A percentile compares a stretch with the other conserved stretches of the same genome.
These are phyloP conservation scores for Diaporthe citrichinensis DNA, from an alignment of 2,329 filamentous ascomycete genomes.

Conservation along the genomic window DNA sequence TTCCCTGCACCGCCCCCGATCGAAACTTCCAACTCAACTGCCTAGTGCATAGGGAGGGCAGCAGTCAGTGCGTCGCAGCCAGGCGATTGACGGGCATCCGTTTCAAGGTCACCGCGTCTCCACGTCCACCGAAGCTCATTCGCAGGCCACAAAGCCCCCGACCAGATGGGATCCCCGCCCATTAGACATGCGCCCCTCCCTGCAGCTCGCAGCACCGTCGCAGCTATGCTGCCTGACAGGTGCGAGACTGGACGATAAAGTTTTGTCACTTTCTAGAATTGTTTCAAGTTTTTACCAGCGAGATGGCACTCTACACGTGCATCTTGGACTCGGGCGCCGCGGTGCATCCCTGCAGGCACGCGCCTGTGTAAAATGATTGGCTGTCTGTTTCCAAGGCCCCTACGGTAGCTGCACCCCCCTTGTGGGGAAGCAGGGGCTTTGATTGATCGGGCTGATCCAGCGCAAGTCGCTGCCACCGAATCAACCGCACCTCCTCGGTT, in stretches of 20 bases:
- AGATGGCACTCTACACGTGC: not conserved
- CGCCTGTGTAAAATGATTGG: conserved; percentile 40
- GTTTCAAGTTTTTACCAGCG: conserved; percentile 14
- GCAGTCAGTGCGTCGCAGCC: conserved; percentile 11
- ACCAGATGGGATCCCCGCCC: not conserved
- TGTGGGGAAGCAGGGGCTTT: conserved; percentile 17
- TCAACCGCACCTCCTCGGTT: not conserved
- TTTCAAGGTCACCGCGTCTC: conserved; percentile 3
- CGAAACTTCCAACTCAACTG: conserved; percentile 4
- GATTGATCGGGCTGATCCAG: conserved; percentile 1
- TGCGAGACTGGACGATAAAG: conserved; percentile 38
- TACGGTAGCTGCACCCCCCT: conserved; percentile 7
- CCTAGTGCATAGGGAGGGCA: conserved; percentile 13
- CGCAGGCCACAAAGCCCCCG: not conserved
- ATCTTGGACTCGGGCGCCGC: conserved; percentile 21
- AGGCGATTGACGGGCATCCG: conserved; percentile 15
- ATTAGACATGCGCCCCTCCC: not conserved
- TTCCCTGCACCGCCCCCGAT: conserved; percentile 1
- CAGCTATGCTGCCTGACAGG: not conserved
- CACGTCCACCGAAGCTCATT: not conserved
- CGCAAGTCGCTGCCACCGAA: not conserved
- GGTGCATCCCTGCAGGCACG: conserved; percentile 12
- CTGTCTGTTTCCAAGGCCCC: conserved; percentile 16
- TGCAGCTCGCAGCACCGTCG: conserved; percentile 25
- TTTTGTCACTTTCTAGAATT: conserved; percentile 27